Conservation (phyloP, 768 basidiomycete species). For the Lyophyllum shimeji region DNA sequence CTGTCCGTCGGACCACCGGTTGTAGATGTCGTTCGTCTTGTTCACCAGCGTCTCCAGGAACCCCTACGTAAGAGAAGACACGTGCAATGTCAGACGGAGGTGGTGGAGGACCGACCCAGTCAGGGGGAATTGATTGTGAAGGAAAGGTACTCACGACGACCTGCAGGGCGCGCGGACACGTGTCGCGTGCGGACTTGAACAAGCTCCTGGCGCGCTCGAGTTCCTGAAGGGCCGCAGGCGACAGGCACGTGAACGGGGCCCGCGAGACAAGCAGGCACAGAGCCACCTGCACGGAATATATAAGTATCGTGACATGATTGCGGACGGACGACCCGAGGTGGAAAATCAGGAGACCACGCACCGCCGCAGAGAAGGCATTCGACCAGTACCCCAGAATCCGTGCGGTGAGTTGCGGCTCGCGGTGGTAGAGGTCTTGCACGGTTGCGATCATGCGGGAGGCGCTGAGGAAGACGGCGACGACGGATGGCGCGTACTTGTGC, state of each 20-base stretch:
- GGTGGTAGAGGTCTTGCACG: slow-evolving; percentile 52
- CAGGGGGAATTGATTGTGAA: no score
- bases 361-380: slow-evolving; percentile 52
- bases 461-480: slow-evolving; percentile 65
- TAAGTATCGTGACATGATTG: not conserved
- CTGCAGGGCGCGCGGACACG: slow-evolving; percentile 44
- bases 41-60: slow-evolving; percentile 50
- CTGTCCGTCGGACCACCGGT: slow-evolving; percentile 44
- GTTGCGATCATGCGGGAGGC: slow-evolving; percentile 64
- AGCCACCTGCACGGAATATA: slow-evolving; percentile 36
- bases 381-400: slow-evolving; percentile 54
- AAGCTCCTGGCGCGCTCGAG: slow-evolving; percentile 47
- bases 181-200: slow-evolving; percentile 45
- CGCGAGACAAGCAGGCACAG: slow-evolving; percentile 57
- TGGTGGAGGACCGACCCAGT: no score
- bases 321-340: no score
- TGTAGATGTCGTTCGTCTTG: slow-evolving; percentile 50
- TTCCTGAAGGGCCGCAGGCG: slow-evolving; percentile 63
- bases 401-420: slow-evolving; percentile 59
- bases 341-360: no score
- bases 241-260: slow-evolving; percentile 65
- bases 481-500: slow-evolving; percentile 68
- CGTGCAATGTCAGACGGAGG: no score
- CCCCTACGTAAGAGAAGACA: slow-evolving; percentile 34
- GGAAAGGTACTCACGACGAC: slow-evolving; percentile 36